Conservation (phyloP, 1,284 basidiomycete species). For the Rhodotorula sp. region DNA sequence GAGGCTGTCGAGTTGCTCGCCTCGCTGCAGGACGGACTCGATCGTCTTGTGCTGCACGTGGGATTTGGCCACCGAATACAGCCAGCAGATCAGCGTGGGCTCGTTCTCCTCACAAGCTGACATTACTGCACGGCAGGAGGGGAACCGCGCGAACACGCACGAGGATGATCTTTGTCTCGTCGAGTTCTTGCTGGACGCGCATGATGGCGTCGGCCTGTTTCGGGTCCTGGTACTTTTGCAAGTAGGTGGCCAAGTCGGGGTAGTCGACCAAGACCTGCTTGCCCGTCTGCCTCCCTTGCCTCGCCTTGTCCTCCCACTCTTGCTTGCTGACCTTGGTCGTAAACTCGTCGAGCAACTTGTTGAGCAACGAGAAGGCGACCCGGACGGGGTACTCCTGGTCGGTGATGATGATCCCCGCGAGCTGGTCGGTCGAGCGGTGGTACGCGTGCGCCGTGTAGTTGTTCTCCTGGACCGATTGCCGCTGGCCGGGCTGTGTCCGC, state of each 20-base stretch:
- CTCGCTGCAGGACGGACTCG: slow-evolving; percentile 91
- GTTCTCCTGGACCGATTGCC: slow-evolving; percentile 91
- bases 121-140: no score
- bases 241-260: slow-evolving; percentile 68
- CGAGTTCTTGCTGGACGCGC: slow-evolving; percentile 96
- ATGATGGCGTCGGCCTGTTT: slow-evolving; percentile 97
- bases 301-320: slow-evolving; percentile 60
- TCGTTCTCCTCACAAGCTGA: background rate
- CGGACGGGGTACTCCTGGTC: slow-evolving; percentile 96
- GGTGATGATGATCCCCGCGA: slow-evolving; percentile 80
- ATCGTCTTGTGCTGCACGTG: slow-evolving; percentile 90
- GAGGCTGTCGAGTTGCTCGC: slow-evolving; percentile 95
- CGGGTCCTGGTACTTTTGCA: slow-evolving; percentile 96
- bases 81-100: background rate
- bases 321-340: slow-evolving; percentile 70
- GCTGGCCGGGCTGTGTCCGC: slow-evolving; percentile 77
- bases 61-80: background rate
- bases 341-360: slow-evolving; percentile 94
- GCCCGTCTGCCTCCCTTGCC: slow-evolving; percentile 25
- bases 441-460: slow-evolving; percentile 92
- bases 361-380: slow-evolving; percentile 84
- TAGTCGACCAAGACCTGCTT: slow-evolving; percentile 44
- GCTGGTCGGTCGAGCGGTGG: slow-evolving; percentile 46
- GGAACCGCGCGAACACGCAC: slow-evolving; percentile 55
- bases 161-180: slow-evolving; percentile 98